These are phyloP conservation scores for Cantharellus cinnabarinus DNA, from an alignment of 768 basidiomycete species.

Conservation along the genomic window DNA sequence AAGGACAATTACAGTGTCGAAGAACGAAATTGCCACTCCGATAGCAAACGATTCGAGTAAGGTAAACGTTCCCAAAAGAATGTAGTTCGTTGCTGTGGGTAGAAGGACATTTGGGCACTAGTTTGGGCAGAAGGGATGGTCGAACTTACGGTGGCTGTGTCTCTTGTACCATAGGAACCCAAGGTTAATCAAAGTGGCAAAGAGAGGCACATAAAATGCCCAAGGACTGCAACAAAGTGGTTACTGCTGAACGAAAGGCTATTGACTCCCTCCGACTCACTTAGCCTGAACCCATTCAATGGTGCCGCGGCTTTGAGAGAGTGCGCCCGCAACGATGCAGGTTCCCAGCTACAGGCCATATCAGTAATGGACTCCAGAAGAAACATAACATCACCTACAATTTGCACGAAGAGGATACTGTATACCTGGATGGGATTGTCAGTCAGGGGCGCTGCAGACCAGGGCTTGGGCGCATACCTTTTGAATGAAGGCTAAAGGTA, in stretches of 20 bases:
- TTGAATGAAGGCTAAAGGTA: slow-evolving; percentile 40
- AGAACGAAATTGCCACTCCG: slow-evolving; percentile 66
- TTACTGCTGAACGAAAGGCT: not conserved
- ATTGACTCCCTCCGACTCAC: slow-evolving; percentile 21
- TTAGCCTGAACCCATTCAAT: slow-evolving; percentile 46
- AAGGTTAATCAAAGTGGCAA: slow-evolving; percentile 63
- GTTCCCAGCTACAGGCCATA: slow-evolving; percentile 38
- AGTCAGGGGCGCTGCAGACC: not conserved
- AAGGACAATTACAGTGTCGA: slow-evolving; percentile 49
- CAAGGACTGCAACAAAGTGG: slow-evolving; percentile 21
- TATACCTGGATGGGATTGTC: slow-evolving; percentile 79
- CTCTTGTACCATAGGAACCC: slow-evolving; percentile 81
- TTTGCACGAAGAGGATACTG: slow-evolving; percentile 42
- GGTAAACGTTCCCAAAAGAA: slow-evolving; percentile 74
- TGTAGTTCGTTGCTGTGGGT: slow-evolving; percentile 42
- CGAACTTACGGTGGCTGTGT: slow-evolving; percentile 40
- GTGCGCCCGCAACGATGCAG: slow-evolving; percentile 46
- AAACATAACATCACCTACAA: slow-evolving; percentile 27
- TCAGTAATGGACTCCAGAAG: not conserved
- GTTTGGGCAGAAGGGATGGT: not conserved
- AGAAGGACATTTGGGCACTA: not conserved
- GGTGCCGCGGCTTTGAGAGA: slow-evolving; percentile 46
- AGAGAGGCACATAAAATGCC: slow-evolving; percentile 59
- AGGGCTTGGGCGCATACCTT: slow-evolving; percentile 30
- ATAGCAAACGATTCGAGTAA: slow-evolving; percentile 77